phyloP scores from a whole-genome alignment of 208 protist genomes.

The Trypanosoma scelopori region DNA sequence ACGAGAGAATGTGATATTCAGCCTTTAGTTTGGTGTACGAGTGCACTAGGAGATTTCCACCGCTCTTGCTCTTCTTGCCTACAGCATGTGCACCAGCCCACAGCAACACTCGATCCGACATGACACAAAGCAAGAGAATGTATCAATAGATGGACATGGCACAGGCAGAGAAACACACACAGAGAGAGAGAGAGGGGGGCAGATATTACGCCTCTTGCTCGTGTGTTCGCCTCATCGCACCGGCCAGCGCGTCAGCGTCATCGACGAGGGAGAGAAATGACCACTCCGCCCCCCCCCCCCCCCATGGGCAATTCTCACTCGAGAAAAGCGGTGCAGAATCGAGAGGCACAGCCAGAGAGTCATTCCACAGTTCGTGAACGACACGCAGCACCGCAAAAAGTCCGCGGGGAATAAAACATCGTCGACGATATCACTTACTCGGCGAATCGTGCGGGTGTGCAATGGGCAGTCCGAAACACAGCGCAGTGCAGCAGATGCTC shows the following conservation, averaged over 20 bases:
- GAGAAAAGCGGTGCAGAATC: constrained; percentile 67
- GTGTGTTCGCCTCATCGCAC: constrained; percentile 67
- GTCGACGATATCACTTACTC: constrained; percentile 55
- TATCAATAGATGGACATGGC: neutral
- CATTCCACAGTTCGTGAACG: constrained; percentile 61
- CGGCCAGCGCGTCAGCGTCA: constrained; percentile 79
- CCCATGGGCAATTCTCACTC: constrained; percentile 84
- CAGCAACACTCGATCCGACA: too few species aligned
- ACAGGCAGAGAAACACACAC: neutral
- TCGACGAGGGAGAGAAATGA: constrained; percentile 69
- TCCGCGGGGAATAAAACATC: constrained; percentile 60
- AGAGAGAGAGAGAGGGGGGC: neutral
- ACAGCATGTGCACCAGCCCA: neutral
- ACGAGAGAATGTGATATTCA: too few species aligned
- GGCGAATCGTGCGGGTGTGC: constrained; percentile 65
- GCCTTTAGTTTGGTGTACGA: too few species aligned
- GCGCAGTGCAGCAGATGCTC: constrained; percentile 80
- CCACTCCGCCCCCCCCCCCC: constrained; percentile 77
- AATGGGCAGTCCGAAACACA: constrained; percentile 82
- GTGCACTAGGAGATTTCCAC: too few species aligned
- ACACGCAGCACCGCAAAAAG: constrained; percentile 77
- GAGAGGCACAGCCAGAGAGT: constrained; percentile 82
- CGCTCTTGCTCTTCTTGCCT: neutral
- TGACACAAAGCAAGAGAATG: too few species aligned
- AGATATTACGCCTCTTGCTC: constrained; percentile 39